Conservation (phyloP, 2,329 filamentous ascomycete species). For the Alternaria solani region DNA sequence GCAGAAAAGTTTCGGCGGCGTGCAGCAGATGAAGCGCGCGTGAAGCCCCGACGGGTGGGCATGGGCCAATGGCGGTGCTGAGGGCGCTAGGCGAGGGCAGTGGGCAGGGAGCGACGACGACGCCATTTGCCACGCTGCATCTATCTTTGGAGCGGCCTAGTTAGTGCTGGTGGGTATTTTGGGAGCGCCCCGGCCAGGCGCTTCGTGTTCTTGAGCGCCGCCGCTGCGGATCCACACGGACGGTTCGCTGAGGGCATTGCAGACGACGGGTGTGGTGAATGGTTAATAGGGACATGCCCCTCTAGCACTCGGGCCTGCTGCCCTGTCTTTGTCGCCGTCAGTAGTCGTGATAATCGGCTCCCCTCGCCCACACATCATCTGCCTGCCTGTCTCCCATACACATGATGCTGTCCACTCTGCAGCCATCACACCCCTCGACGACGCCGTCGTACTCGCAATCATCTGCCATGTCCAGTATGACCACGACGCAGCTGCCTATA, state of each 20-base stretch:
- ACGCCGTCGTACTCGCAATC: conserved; percentile 36
- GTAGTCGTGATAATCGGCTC: background rate
- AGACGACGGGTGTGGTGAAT: background rate
- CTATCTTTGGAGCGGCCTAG: conserved; percentile 18
- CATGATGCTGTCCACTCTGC: conserved; percentile 50
- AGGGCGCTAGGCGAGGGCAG: background rate
- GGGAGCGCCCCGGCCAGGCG: conserved; percentile 18
- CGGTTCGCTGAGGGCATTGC: conserved; percentile 4
- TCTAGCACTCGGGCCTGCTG: conserved; percentile 1
- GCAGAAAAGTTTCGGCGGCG: conserved; percentile 11
- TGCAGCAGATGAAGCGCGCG: conserved; percentile 14
- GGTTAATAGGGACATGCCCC: conserved; percentile 16
- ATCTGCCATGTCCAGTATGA: conserved; percentile 49
- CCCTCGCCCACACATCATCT: conserved; percentile 11
- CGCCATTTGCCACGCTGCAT: conserved; percentile 13
- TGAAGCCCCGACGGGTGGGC: conserved; percentile 7
- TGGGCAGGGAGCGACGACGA: background rate
- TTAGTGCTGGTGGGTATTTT: conserved; percentile 14
- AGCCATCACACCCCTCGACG: conserved; percentile 39
- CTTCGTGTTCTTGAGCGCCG: conserved; percentile 15
- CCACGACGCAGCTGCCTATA: conserved; percentile 58
- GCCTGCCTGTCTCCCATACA: conserved; percentile 5
- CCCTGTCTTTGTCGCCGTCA: background rate
- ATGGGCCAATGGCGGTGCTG: background rate
- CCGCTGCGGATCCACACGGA: conserved; percentile 6